Conservation (phyloP, 345 rosid genomes). For the Erysimum cheiranthoides region DNA sequence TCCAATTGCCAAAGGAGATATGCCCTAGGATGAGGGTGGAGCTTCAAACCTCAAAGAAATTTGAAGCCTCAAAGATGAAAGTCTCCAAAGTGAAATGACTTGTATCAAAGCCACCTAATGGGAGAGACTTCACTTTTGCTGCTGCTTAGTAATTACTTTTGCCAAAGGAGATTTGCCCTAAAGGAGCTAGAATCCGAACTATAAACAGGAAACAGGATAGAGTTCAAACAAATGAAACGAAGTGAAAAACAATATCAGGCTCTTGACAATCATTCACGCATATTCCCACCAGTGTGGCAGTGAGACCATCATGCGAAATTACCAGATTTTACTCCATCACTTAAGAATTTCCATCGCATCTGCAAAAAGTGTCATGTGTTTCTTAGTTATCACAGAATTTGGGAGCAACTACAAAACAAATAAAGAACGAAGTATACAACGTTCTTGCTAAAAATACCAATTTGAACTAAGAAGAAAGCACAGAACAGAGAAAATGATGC, state of each 20-base stretch:
- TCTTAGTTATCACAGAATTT: neutral
- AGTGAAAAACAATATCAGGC: constrained; percentile 28
- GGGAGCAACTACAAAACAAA: constrained; percentile 18
- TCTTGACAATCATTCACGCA: constrained; percentile 38
- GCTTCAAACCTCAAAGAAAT: constrained; percentile 40
- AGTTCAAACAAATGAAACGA: constrained; percentile 27
- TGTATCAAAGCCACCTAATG: constrained; percentile 41
- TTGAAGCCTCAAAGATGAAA: constrained; percentile 27
- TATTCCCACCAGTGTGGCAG: constrained; percentile 36
- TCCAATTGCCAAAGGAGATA: constrained; percentile 55
- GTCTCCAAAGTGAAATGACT: constrained; percentile 41
- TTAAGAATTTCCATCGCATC: constrained; percentile 50
- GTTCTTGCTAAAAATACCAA: neutral
- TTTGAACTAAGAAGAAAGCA: constrained; percentile 22
- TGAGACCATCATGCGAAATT: constrained; percentile 32
- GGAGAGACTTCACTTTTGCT: constrained; percentile 37
- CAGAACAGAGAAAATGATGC: constrained; percentile 22
- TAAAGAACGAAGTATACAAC: neutral
- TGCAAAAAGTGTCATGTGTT: constrained; percentile 44
- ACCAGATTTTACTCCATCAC: constrained; percentile 45
- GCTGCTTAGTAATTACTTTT: constrained; percentile 26
- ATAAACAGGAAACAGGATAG: constrained; percentile 34
- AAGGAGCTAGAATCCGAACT: constrained; percentile 40
- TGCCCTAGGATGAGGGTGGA: constrained; percentile 49
- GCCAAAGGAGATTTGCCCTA: constrained; percentile 70